Base-by-base conservation (phyloP, 768 basidiomycete species). In the Boletus rubropictus region DNA sequence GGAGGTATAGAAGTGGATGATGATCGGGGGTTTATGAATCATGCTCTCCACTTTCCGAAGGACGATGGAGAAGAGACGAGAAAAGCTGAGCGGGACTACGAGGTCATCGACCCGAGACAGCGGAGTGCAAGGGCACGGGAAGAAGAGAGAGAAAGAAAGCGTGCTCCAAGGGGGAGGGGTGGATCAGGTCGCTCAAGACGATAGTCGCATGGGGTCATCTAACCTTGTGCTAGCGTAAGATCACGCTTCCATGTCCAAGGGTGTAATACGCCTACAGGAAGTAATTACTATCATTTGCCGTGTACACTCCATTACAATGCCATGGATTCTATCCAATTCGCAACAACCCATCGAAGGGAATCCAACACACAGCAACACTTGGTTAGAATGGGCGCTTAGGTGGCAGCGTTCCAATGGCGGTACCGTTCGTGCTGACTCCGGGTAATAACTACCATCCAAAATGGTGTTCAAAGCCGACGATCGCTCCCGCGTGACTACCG, bases 51-150 rank as follows among this genome's bases (percentile, higher is more conserved):
- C 50, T 89, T 91, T 68, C 81, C 86, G 9, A 89, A 89, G 66
- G 88, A 82, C 38, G 80, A 89, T 54, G 74, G 72, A 20, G 88
- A 88, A 57, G 89, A 91, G 66, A 75, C 74, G 20, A 63, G 64
- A 50, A 89, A 89, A 65, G 89, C 86, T 1, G 84, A 89, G 62
- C 68, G 86, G 44, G 89, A 92, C 48, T 91, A 90, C 58, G 89
- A 92, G 67, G 89, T 92, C 22, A 92, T 92, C 61, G 89, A 92
- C 61, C 89, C 89, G 0, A 69, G 89, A 49, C 76, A 78, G 39
- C 68, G 89, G 46, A 75, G 82, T 36, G 86, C 85, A 20, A 69
- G 78, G 39, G 89, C 89, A 21, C 80, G 74, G 57, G 85, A 90
- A 57, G 89, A 92, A 60, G 88, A 89, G 56, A 72, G 73, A 54